Evolutionary conservation across 2,329 filamentous ascomycete species (phyloP).

Genomic region (Paraconiothyrium brasiliense): DNA sequence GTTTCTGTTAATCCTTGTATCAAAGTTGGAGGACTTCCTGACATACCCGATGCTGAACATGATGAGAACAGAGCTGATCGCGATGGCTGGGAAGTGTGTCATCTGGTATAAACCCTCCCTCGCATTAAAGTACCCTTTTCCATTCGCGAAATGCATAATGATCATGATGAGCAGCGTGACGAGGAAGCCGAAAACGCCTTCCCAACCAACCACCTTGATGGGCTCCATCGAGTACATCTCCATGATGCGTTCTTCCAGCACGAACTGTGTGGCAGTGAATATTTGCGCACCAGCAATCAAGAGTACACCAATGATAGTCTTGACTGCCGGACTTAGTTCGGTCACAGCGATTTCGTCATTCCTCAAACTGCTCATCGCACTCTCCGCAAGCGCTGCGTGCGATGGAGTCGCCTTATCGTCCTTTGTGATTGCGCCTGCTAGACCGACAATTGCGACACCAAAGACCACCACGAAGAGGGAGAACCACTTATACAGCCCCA

Average conservation of each 20-base stretch:
- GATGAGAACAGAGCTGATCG: constrained; percentile 83
- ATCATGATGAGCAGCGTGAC: constrained; percentile 83
- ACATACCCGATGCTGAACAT: constrained; percentile 97
- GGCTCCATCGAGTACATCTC: constrained; percentile 82
- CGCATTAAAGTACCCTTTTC: constrained; percentile 89
- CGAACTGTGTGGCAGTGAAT: constrained; percentile 96
- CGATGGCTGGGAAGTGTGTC: constrained; percentile 73
- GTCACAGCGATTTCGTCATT: constrained; percentile 46
- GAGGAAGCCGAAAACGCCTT: constrained; percentile 88
- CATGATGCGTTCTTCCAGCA: constrained; percentile 93
- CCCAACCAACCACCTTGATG: constrained; percentile 93
- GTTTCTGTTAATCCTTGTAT: constrained; percentile 23
- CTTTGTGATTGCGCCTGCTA: constrained; percentile 84
- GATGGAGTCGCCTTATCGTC: constrained; percentile 64
- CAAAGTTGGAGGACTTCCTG: neutral
- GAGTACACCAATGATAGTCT: constrained; percentile 82
- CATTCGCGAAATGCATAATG: constrained; percentile 79
- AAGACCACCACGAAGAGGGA: constrained; percentile 85
- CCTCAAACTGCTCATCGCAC: constrained; percentile 28
- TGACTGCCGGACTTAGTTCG: constrained; percentile 66
- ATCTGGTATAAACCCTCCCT: constrained; percentile 86
- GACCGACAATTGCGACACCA: constrained; percentile 88
- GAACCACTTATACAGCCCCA: constrained; percentile 91
- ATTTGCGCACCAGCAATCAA: constrained; percentile 95
- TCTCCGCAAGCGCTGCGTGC: constrained; percentile 32